Base-by-base conservation (phyloP, 495 filamentous ascomycete genomes). In the Pyronema domesticum region DNA sequence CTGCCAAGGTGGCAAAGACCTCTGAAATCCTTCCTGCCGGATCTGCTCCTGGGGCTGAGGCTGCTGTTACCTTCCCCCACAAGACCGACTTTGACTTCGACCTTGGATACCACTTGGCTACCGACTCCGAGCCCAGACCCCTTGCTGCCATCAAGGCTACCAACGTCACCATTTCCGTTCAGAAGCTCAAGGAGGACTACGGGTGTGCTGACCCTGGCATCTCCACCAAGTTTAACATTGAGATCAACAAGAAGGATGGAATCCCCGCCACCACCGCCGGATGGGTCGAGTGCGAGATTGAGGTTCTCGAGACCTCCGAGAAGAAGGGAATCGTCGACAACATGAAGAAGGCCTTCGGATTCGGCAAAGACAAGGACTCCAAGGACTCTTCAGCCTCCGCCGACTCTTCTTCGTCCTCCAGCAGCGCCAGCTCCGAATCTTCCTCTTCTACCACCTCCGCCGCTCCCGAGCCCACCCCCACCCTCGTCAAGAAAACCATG, bases 291-390 rank as follows among this genome's bases (percentile, higher is more conserved):
- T 99, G 91, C 60, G 85, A 89, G 66, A 75, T 83, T 39, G 77
- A 80, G 54, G 47, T 57, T 18, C 47, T 60, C 19, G 77, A 80
- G 37, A 75, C 71, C 5, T 57, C 68, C 9, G 80, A 81, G 54
- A 83, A 84, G 63, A 83, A 79, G 37, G 80, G 84, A 48, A 74
- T 96, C 34, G 79, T 89, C 37, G 93, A 95, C 60, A 85, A 85
- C 40, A 83, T 96, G 64, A 99, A 99, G 72, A 86, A 82, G 53
- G 79, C 94, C 56, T 89, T 98, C 63, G 93, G 93, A 13, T 84
- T 95, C 61, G 91, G 91, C 7, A 80, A 79, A 56, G 85, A 89
- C 71, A 89, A 94, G 59, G 80, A 77, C 55, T 68, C 72, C 18
- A 74, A 77, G 57, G 66, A 72, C 4, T 75, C 76, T 55, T 65